These are phyloP conservation scores for Clonostachys rhizophaga DNA, from an alignment of 2,329 filamentous ascomycete species.

Conservation along the genomic window DNA sequence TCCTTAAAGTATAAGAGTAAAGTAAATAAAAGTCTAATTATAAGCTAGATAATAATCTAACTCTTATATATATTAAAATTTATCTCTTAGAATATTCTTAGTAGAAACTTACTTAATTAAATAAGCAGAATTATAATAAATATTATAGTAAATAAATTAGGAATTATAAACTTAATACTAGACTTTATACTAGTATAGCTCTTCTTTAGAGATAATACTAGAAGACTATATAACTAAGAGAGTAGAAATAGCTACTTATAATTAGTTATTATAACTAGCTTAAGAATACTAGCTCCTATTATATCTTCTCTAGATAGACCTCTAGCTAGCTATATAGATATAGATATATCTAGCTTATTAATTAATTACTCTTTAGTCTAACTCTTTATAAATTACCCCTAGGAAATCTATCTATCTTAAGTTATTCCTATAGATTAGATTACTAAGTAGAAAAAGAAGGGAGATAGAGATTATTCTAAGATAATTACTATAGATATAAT, in stretches of 20 bases:
- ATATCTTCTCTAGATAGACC: too few relatives aligned
- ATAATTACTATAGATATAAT: neutral
- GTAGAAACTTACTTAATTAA: neutral
- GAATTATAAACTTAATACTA: constrained; percentile 1
- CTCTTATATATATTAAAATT: too few relatives aligned
- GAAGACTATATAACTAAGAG: constrained; percentile 4
- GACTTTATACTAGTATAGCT: constrained; percentile 3
- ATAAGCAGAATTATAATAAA: neutral
- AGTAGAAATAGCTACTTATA: neutral
- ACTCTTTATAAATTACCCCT: neutral
- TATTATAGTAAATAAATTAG: constrained; percentile 3
- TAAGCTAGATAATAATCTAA: too few relatives aligned
- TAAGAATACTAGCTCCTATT: neutral
- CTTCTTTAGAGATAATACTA: constrained; percentile 8
- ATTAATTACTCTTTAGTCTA: neutral
- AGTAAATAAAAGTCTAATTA: neutral
- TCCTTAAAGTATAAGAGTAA: neutral
- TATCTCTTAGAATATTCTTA: constrained; percentile 1
- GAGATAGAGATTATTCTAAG: neutral
- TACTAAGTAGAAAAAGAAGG: neutral
- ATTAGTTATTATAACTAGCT: neutral
- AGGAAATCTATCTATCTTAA: neutral
- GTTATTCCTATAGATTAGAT: neutral
- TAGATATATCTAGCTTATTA: neutral
- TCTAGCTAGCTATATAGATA: neutral